phyloP scores from a whole-genome alignment of 1,284 basidiomycete species.

The Neonothopanus nambi region DNA sequence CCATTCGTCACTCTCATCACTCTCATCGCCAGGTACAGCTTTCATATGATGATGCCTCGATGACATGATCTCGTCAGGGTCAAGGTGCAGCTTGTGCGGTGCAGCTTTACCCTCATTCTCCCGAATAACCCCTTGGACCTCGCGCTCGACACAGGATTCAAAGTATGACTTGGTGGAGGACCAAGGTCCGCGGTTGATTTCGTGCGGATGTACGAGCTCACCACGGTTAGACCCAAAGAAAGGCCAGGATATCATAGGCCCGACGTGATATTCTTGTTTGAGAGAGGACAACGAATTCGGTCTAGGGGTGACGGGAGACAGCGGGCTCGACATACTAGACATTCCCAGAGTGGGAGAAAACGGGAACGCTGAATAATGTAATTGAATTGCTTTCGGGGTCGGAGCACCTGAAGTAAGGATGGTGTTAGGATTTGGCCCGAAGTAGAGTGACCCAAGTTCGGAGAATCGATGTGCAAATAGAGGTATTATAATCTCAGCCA shows the following conservation, averaged over 20 bases:
- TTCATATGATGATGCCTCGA: conserved; percentile 67
- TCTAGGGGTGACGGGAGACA: conserved; percentile 10
- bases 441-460: conserved; percentile 71
- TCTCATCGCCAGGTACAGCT: conserved; percentile 66
- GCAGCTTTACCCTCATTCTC: conserved; percentile 76
- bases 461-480: conserved; percentile 76
- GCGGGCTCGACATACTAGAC: conserved; percentile 25
- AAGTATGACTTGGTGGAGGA: conserved; percentile 57
- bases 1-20: conserved; percentile 73
- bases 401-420: conserved; percentile 29
- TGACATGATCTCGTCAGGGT: conserved; percentile 69
- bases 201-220: conserved; percentile 62
- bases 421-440: conserved; percentile 43
- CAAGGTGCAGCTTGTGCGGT: conserved; percentile 72
- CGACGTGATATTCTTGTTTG: conserved; percentile 55
- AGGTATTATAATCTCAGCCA: conserved; percentile 65
- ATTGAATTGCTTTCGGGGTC: conserved; percentile 40
- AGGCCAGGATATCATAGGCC: conserved; percentile 82
- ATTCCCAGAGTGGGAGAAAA: conserved; percentile 40
- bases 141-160: conserved; percentile 61
- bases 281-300: conserved; percentile 10
- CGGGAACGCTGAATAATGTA: conserved; percentile 39
- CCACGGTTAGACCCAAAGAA: conserved; percentile 83
- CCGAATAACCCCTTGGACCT: conserved; percentile 63
- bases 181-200: conserved; percentile 79